Base-by-base conservation (phyloP, 78 protist genomes). In the Pigoraptor vietnamica region DNA sequence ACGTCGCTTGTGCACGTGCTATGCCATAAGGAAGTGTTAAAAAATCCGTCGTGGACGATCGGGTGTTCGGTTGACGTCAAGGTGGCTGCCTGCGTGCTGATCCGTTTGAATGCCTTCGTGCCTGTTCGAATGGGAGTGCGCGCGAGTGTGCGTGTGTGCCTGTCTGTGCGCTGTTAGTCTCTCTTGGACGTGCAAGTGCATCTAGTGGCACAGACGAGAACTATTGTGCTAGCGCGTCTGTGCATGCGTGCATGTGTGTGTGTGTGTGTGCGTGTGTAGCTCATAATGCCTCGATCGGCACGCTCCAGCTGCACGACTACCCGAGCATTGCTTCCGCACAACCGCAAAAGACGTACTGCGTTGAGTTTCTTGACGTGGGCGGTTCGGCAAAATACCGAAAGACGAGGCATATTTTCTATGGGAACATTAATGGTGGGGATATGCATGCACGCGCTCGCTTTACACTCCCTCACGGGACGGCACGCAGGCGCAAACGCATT, bases 1-100 rank as follows among this genome's bases (percentile, higher is more conserved):
- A 90, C 91, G 24, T 39, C 91, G 55, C n/a, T 90, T 90, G 91
- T 90, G 38, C 82, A 56, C 91, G 86, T 56, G 14, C 0, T 90
- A n/a, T 39, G 86, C 23, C 83, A 56, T 19, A 90, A 40, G 23
- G 91, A 90, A 33, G 91, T 90, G 6, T 86, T 55, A 24, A 40
- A n/a, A 35, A 10, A 14, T 1, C 91, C 91, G 55, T 56, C 25
- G 34, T 40, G 88, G 39, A 90, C 91, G 32, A 86, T 90, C 34
- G 91, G 91, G 0, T 90, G 91, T 39, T 39, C 39, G 67, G 39
- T 90, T 1, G 91, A 90, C 35, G 84, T 90, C 34, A 90, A 90
- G 91, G 86, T 90, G 48, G 14, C 32, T n/a, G n/a, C n/a, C n/a
- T n/a, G n/a, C n/a, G n/a, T n/a, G n/a, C n/a, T 48, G 14, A 48